Base-by-base conservation (phyloP, 2,329 filamentous ascomycete genomes). In the Colletotrichum sp. region DNA sequence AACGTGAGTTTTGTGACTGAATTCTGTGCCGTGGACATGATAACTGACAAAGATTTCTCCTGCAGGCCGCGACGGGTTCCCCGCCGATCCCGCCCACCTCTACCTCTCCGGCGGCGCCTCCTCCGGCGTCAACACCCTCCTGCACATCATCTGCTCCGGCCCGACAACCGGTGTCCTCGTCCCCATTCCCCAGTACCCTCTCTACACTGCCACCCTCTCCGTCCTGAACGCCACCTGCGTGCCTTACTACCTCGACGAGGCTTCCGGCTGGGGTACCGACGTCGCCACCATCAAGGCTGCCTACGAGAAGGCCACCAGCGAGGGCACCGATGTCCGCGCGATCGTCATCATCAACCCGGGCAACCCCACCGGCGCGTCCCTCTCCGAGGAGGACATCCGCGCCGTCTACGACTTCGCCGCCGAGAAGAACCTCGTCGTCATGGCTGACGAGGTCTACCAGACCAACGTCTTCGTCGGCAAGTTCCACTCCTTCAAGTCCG, bases 361-460 rank as follows among this genome's bases (percentile, higher is more conserved):
- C 76, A 99, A 99, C 88, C 97, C 97, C 5, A 99, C 97, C 4
- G 97, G 97, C 79, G 95, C 96, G 67, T 97, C 94, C 69, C 91
- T 99, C 21, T 89, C 93, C 44, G 91, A 94, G 79, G 90, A 92
- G 24, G 95, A 98, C 82, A 93, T 99, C 85, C 92, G 93, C 81
- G 90, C 91, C 68, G 95, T 99, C n/a, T 90, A 99, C 79, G 92
- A 97, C 78, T 94, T 98, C 78, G 96, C 97, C 52, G 93, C 93
- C 32, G 90, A 96, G 84, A 92, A 98, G 89, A 92, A 93, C 80
- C 90, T 99, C 30, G 96, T 99, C 72, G 89, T 99, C 79, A 92
- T 99, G 81, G 97, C 97, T 68, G 97, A 99, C 83, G 97, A 99
- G 86, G 97, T 99, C 49, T 99, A 99, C 91, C 97, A 99, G 88